phyloP scores from a whole-genome alignment of 768 basidiomycete species.

The Infundibulicybe gibba region DNA sequence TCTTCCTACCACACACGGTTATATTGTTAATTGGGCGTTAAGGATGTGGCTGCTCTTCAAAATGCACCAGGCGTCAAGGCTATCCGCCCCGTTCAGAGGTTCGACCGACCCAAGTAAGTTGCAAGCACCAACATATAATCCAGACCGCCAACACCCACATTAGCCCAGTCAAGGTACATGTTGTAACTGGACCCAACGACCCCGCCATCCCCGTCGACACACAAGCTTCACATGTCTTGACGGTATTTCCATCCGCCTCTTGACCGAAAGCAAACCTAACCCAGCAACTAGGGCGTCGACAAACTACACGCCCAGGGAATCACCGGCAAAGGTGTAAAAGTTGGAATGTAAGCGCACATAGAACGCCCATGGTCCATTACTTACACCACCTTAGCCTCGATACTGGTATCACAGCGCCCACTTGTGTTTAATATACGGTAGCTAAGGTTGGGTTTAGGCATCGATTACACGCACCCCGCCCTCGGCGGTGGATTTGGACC shows the following conservation, averaged over 20 bases:
- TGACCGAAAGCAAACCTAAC: no score
- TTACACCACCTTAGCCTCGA: conserved; percentile 36
- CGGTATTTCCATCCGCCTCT: conserved; percentile 26
- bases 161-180: conserved; percentile 42
- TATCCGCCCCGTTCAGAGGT: conserved; percentile 49
- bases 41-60: conserved; percentile 47
- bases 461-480: conserved; percentile 53
- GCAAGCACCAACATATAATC: not conserved
- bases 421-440: conserved; percentile 8
- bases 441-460: conserved; percentile 20
- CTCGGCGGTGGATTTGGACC: conserved; percentile 54
- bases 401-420: conserved; percentile 24
- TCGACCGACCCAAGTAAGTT: conserved; percentile 38
- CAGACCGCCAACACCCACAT: not conserved
- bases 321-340: conserved; percentile 60
- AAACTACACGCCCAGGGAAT: conserved; percentile 61
- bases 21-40: not conserved
- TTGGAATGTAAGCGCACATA: conserved; percentile 49
- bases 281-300: conserved; percentile 47
- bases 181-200: conserved; percentile 37
- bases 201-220: conserved; percentile 40
- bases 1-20: no score
- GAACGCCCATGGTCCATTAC: not conserved
- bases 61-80: conserved; percentile 49
- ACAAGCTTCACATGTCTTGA: conserved; percentile 50